Conservation (phyloP, 2,329 filamentous ascomycete genomes). For the Hypoxylon sp. region DNA sequence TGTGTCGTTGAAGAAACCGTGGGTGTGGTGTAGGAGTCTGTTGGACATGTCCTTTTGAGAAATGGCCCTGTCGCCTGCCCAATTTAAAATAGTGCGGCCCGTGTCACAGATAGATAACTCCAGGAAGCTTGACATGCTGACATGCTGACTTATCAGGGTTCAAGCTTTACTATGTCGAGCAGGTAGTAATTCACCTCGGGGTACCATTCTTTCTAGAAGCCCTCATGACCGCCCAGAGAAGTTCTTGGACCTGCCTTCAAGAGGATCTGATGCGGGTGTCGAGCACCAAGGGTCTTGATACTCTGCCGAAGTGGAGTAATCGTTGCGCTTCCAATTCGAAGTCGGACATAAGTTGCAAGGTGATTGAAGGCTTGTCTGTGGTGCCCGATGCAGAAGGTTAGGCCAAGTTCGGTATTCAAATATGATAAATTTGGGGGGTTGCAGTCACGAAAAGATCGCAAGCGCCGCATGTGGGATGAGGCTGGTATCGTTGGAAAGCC, state of each 20-base stretch:
- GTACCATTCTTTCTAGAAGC: slow-evolving; percentile 34
- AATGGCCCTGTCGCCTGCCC: slow-evolving; percentile 32
- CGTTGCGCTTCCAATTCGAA: slow-evolving; percentile 6
- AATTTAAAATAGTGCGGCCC: slow-evolving; percentile 32
- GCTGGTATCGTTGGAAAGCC: slow-evolving; percentile 18
- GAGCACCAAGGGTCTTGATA: slow-evolving; percentile 11
- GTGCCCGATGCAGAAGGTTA: slow-evolving; percentile 30
- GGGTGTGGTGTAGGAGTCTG: background rate
- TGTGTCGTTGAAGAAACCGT: slow-evolving; percentile 25
- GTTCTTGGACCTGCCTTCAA: slow-evolving; percentile 22
- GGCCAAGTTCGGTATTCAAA: slow-evolving; percentile 12
- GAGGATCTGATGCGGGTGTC: slow-evolving; percentile 22
- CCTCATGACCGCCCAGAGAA: slow-evolving; percentile 26
- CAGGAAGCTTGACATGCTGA: slow-evolving; percentile 21
- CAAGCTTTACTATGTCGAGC: slow-evolving; percentile 23
- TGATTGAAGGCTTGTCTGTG: slow-evolving; percentile 12
- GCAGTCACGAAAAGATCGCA: slow-evolving; percentile 14
- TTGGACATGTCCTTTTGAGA: slow-evolving; percentile 4
- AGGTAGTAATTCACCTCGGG: slow-evolving; percentile 19
- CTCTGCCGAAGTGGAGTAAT: slow-evolving; percentile 19
- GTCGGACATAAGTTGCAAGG: background rate
- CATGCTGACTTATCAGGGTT: slow-evolving; percentile 22
- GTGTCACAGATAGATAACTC: slow-evolving; percentile 25
- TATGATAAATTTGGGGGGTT: slow-evolving; percentile 16
- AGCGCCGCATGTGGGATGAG: slow-evolving; percentile 19